Conservation (phyloP, 2,329 filamentous ascomycete species). For the Hawksworthiomyces lignivorus region DNA sequence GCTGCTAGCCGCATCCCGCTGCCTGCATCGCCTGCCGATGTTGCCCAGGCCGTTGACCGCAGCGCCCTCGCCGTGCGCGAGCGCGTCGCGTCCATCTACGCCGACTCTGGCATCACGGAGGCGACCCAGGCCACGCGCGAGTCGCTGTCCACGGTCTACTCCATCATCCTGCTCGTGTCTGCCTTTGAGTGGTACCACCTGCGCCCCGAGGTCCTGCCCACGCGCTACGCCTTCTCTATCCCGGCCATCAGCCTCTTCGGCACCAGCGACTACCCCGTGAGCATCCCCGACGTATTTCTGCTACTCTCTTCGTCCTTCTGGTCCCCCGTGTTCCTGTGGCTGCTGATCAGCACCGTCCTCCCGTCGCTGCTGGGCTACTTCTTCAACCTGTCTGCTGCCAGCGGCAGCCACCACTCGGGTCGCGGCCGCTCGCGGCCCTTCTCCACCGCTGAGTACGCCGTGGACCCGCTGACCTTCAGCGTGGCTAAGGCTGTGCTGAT, state of each 20-base stretch:
- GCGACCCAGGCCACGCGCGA: constrained; percentile 59
- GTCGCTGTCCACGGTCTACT: constrained; percentile 61
- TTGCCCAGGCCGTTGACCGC: constrained; percentile 69
- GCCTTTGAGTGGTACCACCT: constrained; percentile 65
- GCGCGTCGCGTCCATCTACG: constrained; percentile 56
- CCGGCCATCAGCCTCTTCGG: constrained; percentile 52
- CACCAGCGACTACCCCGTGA: constrained; percentile 52
- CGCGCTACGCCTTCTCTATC: constrained; percentile 65
- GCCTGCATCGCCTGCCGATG: constrained; percentile 70
- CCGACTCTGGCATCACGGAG: constrained; percentile 59
- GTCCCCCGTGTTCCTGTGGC: constrained; percentile 72
- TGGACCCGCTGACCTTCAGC: constrained; percentile 87
- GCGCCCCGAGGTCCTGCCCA: constrained; percentile 61
- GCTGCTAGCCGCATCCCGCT: constrained; percentile 56
- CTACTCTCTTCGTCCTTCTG: constrained; percentile 74
- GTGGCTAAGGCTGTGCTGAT: constrained; percentile 76
- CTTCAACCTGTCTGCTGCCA: constrained; percentile 69
- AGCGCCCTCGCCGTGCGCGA: constrained; percentile 59
- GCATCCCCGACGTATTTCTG: constrained; percentile 72
- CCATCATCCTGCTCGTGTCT: constrained; percentile 61
- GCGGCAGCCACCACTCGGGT: constrained; percentile 26
- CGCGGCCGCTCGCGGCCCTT: constrained; percentile 34
- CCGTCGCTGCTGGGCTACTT: constrained; percentile 76
- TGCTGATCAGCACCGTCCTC: constrained; percentile 60
- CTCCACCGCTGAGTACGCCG: constrained; percentile 43